Percentiles rank a stretch among this genome's conserved stretches.
Evolutionary conservation across 2,329 filamentous ascomycete species (phyloP).

Genomic region (Blastomyces percursus): DNA sequence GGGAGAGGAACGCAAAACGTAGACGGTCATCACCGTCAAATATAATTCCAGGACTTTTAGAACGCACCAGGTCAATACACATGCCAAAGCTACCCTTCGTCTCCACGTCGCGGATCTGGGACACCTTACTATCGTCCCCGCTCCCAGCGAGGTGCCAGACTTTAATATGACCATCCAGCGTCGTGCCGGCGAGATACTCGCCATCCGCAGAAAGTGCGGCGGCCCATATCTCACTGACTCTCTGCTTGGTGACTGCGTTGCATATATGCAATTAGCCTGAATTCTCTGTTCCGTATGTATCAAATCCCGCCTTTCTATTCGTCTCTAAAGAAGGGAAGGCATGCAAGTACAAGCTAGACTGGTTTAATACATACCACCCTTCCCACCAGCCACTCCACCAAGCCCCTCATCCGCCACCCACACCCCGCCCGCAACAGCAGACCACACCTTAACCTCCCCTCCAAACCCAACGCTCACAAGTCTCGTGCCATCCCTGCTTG

Average conservation of each 20-base stretch:
- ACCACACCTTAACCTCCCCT: slow-evolving; percentile 80
- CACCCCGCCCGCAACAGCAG: slow-evolving; percentile 43
- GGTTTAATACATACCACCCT: neutral
- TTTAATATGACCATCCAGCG: slow-evolving; percentile 75
- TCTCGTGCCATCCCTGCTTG: slow-evolving; percentile 55
- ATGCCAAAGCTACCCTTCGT: slow-evolving; percentile 88
- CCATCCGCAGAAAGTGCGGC: slow-evolving; percentile 76
- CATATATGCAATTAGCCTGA: neutral
- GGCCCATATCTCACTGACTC: slow-evolving; percentile 71
- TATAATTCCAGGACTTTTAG: no score
- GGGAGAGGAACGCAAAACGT: no score
- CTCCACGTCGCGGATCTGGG: slow-evolving; percentile 72
- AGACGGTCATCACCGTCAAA: no score
- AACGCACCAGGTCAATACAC: slow-evolving; percentile 62
- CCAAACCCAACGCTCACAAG: slow-evolving; percentile 82
- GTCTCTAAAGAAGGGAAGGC: neutral
- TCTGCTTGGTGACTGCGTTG: slow-evolving; percentile 37
- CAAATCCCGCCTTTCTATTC: neutral
- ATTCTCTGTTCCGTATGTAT: neutral
- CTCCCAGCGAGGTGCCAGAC: slow-evolving; percentile 60
- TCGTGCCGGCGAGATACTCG: slow-evolving; percentile 72
- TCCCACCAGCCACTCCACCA: slow-evolving; percentile 25
- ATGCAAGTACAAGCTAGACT: neutral
- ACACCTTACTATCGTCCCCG: slow-evolving; percentile 31
- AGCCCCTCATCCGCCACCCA: slow-evolving; percentile 44